Evolutionary conservation across 2,329 filamentous ascomycete species (phyloP), one percentile per base, ranked within the genome.

Genomic region (Annulohypoxylon truncatum): DNA sequence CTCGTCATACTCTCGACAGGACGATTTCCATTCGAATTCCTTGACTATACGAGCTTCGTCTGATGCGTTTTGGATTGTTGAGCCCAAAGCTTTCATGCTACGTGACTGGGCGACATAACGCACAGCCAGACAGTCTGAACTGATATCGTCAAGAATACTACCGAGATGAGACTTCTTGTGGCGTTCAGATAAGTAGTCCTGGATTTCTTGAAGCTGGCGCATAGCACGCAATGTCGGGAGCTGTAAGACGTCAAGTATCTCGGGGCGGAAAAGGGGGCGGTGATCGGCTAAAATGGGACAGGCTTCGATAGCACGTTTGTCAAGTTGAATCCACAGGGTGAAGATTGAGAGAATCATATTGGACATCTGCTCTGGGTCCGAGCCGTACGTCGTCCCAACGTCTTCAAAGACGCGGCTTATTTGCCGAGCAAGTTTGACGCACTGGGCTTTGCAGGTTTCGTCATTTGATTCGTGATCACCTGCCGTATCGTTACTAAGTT

Each of bases 261-360:
- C 78, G 0, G 83, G 76, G 0, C 75, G 67, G 48, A 92, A 85
- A 0, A 79, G 77, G 0, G 88, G 85, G 10, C 84, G 79, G 55
- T 84, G 89, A 0, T 85, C 76, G 0, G 51, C 28, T 0, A 92
- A 75, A 0, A 90, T 73, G 0, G 83, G 82, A 48, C 80, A 86
- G 0, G 67, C 64, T 0, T 46, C 9, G 0, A 80, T 75, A 0
- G 84, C 83, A n/a, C 72, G 75, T 9, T 77, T 70, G 66, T 92
- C 90, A 73, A 90, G 81, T 1, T 74, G 70, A 2, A 84, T 73
- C 89, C 89, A 92, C 0, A 89, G 68, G 52, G 87, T 83, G 72
- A 91, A 82, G 0, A 87, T 44, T 6, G 78, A 81, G 1, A 92
- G 78, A 0, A 90, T 74, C 69, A 85, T 81, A 0, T 76, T 61